Conservation (phyloP, 2,329 filamentous ascomycete genomes). For the Kalmusia sp. region DNA sequence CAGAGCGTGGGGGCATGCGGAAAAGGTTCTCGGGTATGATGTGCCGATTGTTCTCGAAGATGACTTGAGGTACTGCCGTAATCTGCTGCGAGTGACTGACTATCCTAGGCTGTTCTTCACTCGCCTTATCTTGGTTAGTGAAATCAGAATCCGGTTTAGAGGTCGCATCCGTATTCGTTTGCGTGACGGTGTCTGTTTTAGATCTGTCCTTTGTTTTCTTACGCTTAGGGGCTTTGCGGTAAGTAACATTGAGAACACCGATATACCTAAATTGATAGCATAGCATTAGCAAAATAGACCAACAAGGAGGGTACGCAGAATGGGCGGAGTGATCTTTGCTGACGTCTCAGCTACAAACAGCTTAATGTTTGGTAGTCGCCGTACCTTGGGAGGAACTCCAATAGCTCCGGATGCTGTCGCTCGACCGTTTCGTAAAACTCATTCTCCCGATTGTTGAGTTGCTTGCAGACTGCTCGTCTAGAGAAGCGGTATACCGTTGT, state of each 20-base stretch:
- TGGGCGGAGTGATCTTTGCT: conserved; percentile 39
- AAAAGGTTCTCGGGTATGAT: conserved; percentile 88
- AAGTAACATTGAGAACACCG: conserved; percentile 94
- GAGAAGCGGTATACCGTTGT: conserved; percentile 97
- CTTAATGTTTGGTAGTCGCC: conserved; percentile 24
- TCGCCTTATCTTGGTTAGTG: conserved; percentile 14
- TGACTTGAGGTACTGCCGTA: conserved; percentile 82
- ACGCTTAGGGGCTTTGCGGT: conserved; percentile 79
- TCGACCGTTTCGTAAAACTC: conserved; percentile 99
- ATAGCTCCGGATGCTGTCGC: conserved; percentile 83
- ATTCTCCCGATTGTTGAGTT: conserved; percentile 97
- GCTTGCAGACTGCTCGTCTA: conserved; percentile 93
- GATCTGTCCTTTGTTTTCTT: conserved; percentile 52
- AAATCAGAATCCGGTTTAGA: conserved; percentile 24
- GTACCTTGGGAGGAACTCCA: conserved; percentile 85
- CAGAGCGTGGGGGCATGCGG: conserved; percentile 61
- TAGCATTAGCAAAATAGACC: conserved; percentile 38
- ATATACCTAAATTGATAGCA: conserved; percentile 74
- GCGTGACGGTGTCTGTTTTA: conserved; percentile 29
- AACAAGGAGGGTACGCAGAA: conserved; percentile 2
- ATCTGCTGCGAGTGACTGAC: conserved; percentile 80
- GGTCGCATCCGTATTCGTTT: conserved; percentile 20
- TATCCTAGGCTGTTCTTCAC: conserved; percentile 50
- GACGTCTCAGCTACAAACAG: conserved; percentile 49
- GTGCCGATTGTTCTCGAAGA: conserved; percentile 92